Conservation (phyloP, 2,329 filamentous ascomycete species). For the Sporothrix schenckii region DNA sequence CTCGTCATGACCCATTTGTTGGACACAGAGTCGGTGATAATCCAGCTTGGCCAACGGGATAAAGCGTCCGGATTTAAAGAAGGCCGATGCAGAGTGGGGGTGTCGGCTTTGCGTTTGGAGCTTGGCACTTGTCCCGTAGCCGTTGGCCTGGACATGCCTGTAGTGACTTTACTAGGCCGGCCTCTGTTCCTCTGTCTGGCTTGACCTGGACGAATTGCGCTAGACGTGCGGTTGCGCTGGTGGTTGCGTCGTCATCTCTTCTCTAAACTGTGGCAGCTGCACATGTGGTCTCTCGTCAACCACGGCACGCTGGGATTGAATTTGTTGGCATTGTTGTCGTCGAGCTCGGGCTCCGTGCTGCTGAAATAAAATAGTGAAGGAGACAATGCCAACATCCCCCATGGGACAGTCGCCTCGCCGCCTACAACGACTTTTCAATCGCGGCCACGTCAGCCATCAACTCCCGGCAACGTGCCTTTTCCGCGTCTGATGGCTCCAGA, state of each 20-base stretch:
- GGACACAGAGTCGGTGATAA: conserved; percentile 14
- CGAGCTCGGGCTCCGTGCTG: background rate
- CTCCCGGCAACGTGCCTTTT: conserved; percentile 48
- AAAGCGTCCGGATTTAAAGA: conserved; percentile 27
- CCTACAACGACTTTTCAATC: conserved; percentile 46
- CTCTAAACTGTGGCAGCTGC: no score
- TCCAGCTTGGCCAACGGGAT: conserved; percentile 1
- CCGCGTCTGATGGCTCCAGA: conserved; percentile 50
- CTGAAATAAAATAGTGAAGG: no score
- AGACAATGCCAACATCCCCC: no score
- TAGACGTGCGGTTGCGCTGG: background rate
- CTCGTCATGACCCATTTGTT: background rate
- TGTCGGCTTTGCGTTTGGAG: background rate
- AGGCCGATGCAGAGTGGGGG: conserved; percentile 16
- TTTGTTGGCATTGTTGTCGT: background rate
- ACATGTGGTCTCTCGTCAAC: no score
- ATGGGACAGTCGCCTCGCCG: no score
- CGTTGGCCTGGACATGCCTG: background rate
- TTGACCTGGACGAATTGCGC: conserved; percentile 14
- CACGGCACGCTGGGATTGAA: no score
- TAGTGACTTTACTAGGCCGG: no score
- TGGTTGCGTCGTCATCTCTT: no score
- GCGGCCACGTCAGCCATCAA: conserved; percentile 51
- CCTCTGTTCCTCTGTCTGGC: background rate
- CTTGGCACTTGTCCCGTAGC: background rate